These are phyloP conservation scores for Phaseolus coccineus DNA, from an alignment of 331 rosid genomes.

Conservation along the genomic window DNA sequence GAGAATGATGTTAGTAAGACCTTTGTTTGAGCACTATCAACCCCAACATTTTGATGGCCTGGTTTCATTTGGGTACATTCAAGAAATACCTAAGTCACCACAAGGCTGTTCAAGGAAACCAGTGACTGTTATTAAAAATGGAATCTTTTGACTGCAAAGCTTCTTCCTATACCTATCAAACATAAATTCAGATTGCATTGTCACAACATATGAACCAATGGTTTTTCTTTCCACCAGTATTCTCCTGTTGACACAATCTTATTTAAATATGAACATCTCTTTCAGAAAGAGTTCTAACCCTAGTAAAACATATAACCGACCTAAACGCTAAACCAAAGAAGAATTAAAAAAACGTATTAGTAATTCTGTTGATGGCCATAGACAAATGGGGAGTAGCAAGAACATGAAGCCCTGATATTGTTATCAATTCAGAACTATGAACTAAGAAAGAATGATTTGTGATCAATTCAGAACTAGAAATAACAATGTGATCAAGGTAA, in stretches of 20 bases:
- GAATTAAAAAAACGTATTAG: too few species aligned
- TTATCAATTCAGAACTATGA: slow-evolving; percentile 2
- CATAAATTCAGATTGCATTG: background rate
- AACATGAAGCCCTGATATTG: background rate
- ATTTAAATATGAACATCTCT: too few species aligned
- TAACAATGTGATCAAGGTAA: background rate
- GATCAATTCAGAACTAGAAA: slow-evolving; percentile 4
- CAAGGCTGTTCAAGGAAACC: background rate
- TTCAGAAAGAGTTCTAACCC: too few species aligned
- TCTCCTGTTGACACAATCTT: too few species aligned
- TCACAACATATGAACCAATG: background rate
- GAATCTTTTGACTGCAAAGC: background rate
- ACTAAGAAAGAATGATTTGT: background rate
- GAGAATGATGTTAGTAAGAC: slow-evolving; percentile 67
- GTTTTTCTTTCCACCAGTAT: too few species aligned
- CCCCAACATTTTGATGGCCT: slow-evolving; percentile 47
- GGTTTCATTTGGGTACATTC: slow-evolving; percentile 52
- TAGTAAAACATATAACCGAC: too few species aligned
- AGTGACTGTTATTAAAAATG: background rate
- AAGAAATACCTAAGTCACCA: slow-evolving; percentile 31
- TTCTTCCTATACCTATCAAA: slow-evolving; percentile 29
- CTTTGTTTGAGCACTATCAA: slow-evolving; percentile 52
- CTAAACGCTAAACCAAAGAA: background rate
- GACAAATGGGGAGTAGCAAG: background rate
- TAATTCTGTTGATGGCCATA: background rate